Base-by-base conservation (phyloP, 495 filamentous ascomycete species). In the Daldinia bambusicola region DNA sequence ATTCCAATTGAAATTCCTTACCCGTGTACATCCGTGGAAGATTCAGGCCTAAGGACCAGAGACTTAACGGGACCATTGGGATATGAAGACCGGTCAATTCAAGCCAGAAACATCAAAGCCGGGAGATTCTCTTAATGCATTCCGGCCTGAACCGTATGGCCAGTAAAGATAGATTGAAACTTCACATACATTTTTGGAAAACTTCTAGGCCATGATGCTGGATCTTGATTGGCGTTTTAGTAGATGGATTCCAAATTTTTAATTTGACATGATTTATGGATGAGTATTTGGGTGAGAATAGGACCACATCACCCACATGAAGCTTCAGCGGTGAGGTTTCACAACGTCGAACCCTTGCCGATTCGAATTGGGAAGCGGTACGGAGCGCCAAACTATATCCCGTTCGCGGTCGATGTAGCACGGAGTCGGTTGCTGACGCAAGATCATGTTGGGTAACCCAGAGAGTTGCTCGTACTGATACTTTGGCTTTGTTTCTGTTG, bases 381-480 rank as follows among this genome's bases (percentile, higher is more conserved):
- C n/a, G n/a, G n/a, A n/a, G n/a, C n/a, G n/a, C n/a, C n/a, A n/a
- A 34, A 38, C 37, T 41, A 34, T 30, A 61, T n/a, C 2, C 12
- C 18, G 18, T 50, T 26, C 62, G 12, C 18, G 12, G 22, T 55
- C 14, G 12, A 30, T 32, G 40, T 56, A 31, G 34, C 30, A 58
- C 37, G 52, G 16, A 40, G 55, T 34, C 48, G 22, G 31, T 18
- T 58, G 37, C 53, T 18, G 32, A 69, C 50, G 66, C 59, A 61
- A 69, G 57, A 62, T 68, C 58, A 13, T 22, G 16, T 57, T 36
- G 10, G 18, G 55, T 22, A 40, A 56, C 32, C 16, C 13, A 40
- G n/a, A 22, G 18, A 26, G 31, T 18, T 53, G 50, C 31, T 10
- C 53, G 53, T 56, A 12, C 32, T 26, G 4, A 30, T 55, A 45